phyloP scores from a whole-genome alignment of 495 filamentous ascomycete genomes.

The Annulohypoxylon bovei region DNA sequence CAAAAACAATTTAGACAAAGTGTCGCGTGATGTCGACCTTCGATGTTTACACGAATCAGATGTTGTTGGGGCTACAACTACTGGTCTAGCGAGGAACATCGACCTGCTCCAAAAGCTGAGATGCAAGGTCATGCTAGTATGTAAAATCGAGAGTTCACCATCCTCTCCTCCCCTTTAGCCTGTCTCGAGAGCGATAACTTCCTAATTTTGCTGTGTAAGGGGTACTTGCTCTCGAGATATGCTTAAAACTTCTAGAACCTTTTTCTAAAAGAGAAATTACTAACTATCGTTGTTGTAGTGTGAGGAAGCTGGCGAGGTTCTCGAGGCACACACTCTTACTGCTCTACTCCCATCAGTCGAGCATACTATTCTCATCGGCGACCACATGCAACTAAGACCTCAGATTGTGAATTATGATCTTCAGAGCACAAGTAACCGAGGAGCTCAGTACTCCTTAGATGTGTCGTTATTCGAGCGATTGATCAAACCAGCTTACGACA shows the following conservation, averaged over 20 bases:
- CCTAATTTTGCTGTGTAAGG: too few relatives aligned
- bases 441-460: slow-evolving; percentile 69
- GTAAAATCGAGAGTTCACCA: background rate
- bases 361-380: slow-evolving; percentile 80
- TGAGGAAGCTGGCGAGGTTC: slow-evolving; percentile 82
- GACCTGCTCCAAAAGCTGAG: slow-evolving; percentile 67
- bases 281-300: slow-evolving; percentile 46
- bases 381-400: slow-evolving; percentile 78
- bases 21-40: slow-evolving; percentile 60
- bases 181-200: too few relatives aligned
- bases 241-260: background rate
- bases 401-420: slow-evolving; percentile 73
- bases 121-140: slow-evolving; percentile 70
- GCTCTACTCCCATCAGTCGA: slow-evolving; percentile 75
- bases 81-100: slow-evolving; percentile 74
- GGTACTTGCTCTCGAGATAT: too few relatives aligned
- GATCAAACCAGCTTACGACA: slow-evolving; percentile 54
- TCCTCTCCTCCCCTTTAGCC: too few relatives aligned
- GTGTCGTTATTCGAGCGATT: slow-evolving; percentile 76
- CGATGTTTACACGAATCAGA: slow-evolving; percentile 63
- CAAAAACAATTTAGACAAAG: slow-evolving; percentile 50
- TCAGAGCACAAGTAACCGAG: slow-evolving; percentile 64
- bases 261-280: background rate
- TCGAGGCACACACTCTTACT: slow-evolving; percentile 75
- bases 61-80: slow-evolving; percentile 81